Base-by-base conservation (phyloP, 306 rosid species). In the Urtica urens region DNA sequence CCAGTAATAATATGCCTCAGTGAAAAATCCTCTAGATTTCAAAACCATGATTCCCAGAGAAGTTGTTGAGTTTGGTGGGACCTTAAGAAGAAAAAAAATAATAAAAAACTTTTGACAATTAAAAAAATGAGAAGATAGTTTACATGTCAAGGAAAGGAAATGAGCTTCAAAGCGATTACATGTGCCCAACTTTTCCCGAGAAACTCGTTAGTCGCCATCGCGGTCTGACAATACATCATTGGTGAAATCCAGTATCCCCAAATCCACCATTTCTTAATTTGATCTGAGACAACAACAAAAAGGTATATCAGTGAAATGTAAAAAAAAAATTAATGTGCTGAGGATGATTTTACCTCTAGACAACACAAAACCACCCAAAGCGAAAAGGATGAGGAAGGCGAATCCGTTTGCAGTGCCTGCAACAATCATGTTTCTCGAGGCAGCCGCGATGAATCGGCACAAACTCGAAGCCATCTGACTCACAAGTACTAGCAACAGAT, bases 181-280 rank as follows among this genome's bases (percentile, higher is more conserved):
- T 68, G 68, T 29, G 33, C 64, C 94, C 94, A 83, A 52, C 67
- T 72, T 18, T 60, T 30, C 33, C 94, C 90, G 49, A 72, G 77
- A 26, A 83, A 77, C 66, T 83, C 94, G 38, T 79, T 83, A 41
- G 67, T 80, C 53, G 57, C 58, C n/a, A 79, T 35, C 30, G 86
- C 90, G 58, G 66, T 79, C 66, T 79, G 90, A 11, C 52, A 55
- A 31, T 77, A 79, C 90, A 79, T 83, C 61, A 83, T 23, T 31
- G 94, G 90, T 28, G 86, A 79, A 20, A 53, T 53, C 94, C 94
- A 83, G 55, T 68, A 83, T 11, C 90, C 94, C 90, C 94, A 83
- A 14, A 41, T 64, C 90, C 94, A 83, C 78, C 76, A 69, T 59
- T 71, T 69, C 59, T 72, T 74, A 5, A 79, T 67, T 6, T 72